A percentile compares a stretch with the other conserved stretches of the same genome.
These are phyloP conservation scores for Elasticomyces elasticus DNA, from an alignment of 495 filamentous ascomycete genomes.

Conservation along the genomic window DNA sequence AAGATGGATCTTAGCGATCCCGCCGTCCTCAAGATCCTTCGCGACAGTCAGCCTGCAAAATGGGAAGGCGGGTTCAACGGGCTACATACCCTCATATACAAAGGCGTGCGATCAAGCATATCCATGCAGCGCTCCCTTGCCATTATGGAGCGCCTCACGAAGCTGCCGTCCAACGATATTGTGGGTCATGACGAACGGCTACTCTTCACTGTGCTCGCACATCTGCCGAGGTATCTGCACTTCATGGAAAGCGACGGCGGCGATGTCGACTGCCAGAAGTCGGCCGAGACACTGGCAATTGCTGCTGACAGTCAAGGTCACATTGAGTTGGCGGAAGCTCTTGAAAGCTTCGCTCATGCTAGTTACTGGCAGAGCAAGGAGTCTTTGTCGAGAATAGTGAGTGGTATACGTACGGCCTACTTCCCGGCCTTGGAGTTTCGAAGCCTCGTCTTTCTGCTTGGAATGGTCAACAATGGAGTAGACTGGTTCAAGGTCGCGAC, in stretches of 20 bases:
- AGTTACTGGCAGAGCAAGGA: conserved; percentile 63
- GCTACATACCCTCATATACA: conserved; percentile 74
- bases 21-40: conserved; percentile 53
- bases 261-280: conserved; percentile 45
- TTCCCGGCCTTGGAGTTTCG: conserved; percentile 77
- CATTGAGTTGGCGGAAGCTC: conserved; percentile 44
- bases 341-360: conserved; percentile 59
- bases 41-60: conserved; percentile 66
- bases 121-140: conserved; percentile 68
- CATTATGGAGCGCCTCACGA: conserved; percentile 65
- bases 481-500: conserved; percentile 86
- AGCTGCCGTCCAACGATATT: conserved; percentile 67
- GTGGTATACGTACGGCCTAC: conserved; percentile 66
- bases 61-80: conserved; percentile 91
- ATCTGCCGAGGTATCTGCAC: conserved; percentile 78
- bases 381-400: conserved; percentile 65
- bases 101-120: conserved; percentile 78
- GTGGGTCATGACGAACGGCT: conserved; percentile 73
- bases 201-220: conserved; percentile 75
- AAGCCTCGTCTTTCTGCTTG: conserved; percentile 81
- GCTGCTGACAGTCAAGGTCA: conserved; percentile 62
- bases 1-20: conserved; percentile 73
- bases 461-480: conserved; percentile 76
- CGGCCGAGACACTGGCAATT: conserved; percentile 57
- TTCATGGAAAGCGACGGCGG: conserved; percentile 57